Base-by-base conservation (phyloP, 2,329 filamentous ascomycete genomes). In the Epichloe brachyelytri region DNA sequence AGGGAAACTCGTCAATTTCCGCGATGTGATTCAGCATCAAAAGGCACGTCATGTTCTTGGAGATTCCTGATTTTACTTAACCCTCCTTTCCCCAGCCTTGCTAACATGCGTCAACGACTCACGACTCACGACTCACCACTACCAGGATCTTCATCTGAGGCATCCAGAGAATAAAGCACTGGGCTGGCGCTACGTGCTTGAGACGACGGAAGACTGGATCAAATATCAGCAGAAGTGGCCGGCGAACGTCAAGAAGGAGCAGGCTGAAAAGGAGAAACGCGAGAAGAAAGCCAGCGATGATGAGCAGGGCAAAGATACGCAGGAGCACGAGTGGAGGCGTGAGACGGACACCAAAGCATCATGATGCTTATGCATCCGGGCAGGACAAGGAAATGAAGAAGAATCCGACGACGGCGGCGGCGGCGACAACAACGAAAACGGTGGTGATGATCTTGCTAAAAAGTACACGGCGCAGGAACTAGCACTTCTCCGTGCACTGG, bases 131-230 rank as follows among this genome's bases (percentile, higher is more conserved):
- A 19, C 5, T 40, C 39, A 17, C 17, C 8, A 20, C 39, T 10
- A 43, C 7, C 49, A 72, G 60, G 67, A 76, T 52, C 67, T 73
- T 41, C 68, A 73, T 57, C 56, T 76, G 4, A 54, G 63, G 1
- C 61, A 69, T 43, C 71, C 72, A 0, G 65, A 71, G 17, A 66
- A 71, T 34, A 67, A 69, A 49, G 70, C 72, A 3, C 48, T 66
- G 4, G 70, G 71, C 7, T 77, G 75, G 74, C 63, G 75, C 37
- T 75, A 71, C 55, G 71, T 76, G 11, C 60, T 78, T 0, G 63
- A 76, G 37, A 65, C 66, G 10, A 71, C 71, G 0, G 74, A 78
- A 52, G 66, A 73, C 48, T 73, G 68, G 60, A 64, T 77, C 51
- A 77, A 75, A 59, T 66, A 72, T 38, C 57, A 66, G 7, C 64